Base-by-base conservation (phyloP, 2,329 filamentous ascomycete genomes). In the Epichloe uncinata region DNA sequence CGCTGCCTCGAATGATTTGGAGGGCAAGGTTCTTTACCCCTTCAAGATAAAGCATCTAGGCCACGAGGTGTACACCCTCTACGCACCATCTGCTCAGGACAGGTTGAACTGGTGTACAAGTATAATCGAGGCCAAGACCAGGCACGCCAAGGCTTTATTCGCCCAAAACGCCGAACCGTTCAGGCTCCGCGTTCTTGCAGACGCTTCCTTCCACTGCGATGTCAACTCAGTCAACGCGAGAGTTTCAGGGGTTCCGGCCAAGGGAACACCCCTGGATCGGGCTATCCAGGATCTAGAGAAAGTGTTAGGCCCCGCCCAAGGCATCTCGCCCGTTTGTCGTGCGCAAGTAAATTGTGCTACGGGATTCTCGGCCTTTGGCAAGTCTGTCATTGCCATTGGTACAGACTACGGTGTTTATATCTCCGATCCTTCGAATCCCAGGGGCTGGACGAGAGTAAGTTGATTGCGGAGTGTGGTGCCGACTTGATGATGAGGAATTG, bases 131-230 rank as follows among this genome's bases (percentile, higher is more conserved):
- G 93, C 93, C 34, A 98, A 98, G 72, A 95, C 89, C 6, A 82
- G 85, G 52, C 90, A 98, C 63, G 93, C 93, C 20, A 84, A 88
- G 47, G 87, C 90, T 3, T 72, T 97, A 5, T 86, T 87, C 65
- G 82, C 86, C 4, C 93, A 98, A 61, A 95, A 97, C 62, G 91
- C 93, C 0, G 93, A 98, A 65, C 93, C 93, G 0, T 98, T 98
- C 76, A 79, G 87, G 47, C 72, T 98, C 7, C 82, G 88, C 20
- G 89, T 98, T 8, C 83, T 98, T 63, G 90, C 93, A 0, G 93
- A 98, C 63, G 84, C 86, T 42, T 87, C 90, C 0, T 98, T 98
- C 65, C 82, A 84, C 11, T 90, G 89, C 59, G 87, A 94, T 56
- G 69, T 72, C 4, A 63, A 77, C 50, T 75, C 78, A 3, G 70